Evolutionary conservation across 2,329 filamentous ascomycete genomes (phyloP).

Genomic region (Mollisiaceae sp.): DNA sequence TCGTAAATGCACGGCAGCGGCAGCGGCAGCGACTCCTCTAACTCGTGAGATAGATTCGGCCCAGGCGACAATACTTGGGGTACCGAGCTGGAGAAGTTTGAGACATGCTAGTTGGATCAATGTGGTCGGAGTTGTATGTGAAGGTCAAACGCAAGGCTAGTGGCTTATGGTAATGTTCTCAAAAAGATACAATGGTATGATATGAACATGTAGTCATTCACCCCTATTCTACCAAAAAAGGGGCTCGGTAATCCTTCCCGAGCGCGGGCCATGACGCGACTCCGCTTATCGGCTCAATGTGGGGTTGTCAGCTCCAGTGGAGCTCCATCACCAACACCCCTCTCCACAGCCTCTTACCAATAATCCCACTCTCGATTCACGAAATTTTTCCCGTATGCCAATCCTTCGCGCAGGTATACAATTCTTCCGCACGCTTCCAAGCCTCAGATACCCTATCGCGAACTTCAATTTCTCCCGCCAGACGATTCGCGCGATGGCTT

Average conservation of each 20-base stretch:
- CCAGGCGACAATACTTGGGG: no score
- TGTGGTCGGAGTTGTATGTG: no score
- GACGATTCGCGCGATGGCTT: slow-evolving; percentile 8
- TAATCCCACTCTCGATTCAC: background rate
- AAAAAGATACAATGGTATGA: background rate
- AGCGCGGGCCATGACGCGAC: background rate
- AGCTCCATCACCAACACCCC: slow-evolving; percentile 8
- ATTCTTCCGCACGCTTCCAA: slow-evolving; percentile 4
- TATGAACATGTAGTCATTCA: background rate
- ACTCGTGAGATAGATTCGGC: no score
- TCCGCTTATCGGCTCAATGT: slow-evolving; percentile 10
- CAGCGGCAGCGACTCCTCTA: no score
- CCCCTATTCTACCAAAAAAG: slow-evolving; percentile 1
- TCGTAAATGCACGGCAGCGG: no score
- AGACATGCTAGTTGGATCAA: no score
- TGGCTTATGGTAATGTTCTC: no score
- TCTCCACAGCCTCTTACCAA: slow-evolving; percentile 1
- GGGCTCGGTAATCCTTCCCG: background rate
- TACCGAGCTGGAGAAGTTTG: no score
- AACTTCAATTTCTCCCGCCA: background rate
- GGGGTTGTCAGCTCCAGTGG: background rate
- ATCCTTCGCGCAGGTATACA: slow-evolving; percentile 4
- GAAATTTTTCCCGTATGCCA: slow-evolving; percentile 7
- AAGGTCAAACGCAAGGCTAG: no score
- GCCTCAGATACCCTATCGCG: background rate